Base-by-base conservation (phyloP, 805 yeast species). In the Jamesozyma jinghongensis region DNA sequence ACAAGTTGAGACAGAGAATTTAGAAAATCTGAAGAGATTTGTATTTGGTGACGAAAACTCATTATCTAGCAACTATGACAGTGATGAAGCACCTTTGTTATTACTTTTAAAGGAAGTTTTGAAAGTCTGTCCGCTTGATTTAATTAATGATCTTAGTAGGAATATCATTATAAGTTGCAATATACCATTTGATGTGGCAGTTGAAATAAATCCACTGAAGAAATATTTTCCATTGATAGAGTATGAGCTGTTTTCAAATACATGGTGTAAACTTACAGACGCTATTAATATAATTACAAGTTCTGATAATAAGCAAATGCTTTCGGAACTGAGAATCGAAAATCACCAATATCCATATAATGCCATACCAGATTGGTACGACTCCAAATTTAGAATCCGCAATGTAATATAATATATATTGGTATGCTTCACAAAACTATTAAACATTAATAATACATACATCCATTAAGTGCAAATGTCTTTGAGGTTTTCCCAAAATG, bases 401-500 rank as follows among this genome's bases (percentile, higher is more conserved):
- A 18, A 11, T 6, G 7, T 14, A 13, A 29, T 16, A 32, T 14
- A 10, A 32, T 32, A 16, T 7, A 19, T 6, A 17, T 32, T 19
- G 7, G 6, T n/a, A n/a, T n/a, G n/a, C n/a, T n/a, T n/a, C n/a
- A n/a, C n/a, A 25, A 7, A 16, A 6, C 5, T 16, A 31, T 14
- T 19, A 32, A 19, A 33, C 22, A 20, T 33, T 20, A 7, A 33
- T 32, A 19, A 3, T 13, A 3, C 20, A 26, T 25, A 18, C 17
- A 8, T 4, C 10, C 17, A 2, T 20, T 36, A 29, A 36, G 25
- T 32, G 33, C 45, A 41, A 11, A 54, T 37, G n/a, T 54, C 54
- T 22, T 33, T 46, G 3, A 60, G 32, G 37, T 62, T 62, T 3
- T 34, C 18, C 45, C 46, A 40, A 30, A 59, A 50, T 5, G 53